These are phyloP conservation scores for Lepidopterella palustris DNA, from an alignment of 495 filamentous ascomycete genomes.

Conservation along the genomic window DNA sequence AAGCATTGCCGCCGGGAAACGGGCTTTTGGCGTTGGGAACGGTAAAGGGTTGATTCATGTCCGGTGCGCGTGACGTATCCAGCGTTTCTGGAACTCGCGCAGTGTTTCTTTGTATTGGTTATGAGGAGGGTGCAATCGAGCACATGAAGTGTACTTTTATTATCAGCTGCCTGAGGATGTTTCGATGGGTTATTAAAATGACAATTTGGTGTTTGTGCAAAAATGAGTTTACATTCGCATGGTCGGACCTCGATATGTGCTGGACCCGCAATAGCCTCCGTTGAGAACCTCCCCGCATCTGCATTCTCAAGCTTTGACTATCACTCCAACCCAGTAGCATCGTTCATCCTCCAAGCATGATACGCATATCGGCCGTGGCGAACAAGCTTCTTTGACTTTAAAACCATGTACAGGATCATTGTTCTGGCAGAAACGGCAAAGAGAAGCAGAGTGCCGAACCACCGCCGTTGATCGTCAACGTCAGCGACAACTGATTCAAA, in stretches of 20 bases:
- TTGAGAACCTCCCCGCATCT: background rate
- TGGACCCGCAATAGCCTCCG: background rate
- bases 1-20: background rate
- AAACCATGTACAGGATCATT: constrained; percentile 17
- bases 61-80: background rate
- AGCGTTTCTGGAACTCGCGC: background rate
- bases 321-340: background rate
- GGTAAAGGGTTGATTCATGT: background rate
- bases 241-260: too few relatives aligned
- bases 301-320: background rate
- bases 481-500: background rate
- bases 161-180: background rate
- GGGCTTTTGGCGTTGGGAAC: background rate
- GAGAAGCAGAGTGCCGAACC: constrained; percentile 9
- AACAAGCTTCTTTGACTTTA: background rate
- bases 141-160: background rate
- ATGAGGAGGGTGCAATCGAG: background rate
- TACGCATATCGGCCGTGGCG: background rate
- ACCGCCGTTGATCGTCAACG: constrained; percentile 8
- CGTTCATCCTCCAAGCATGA: background rate
- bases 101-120: background rate
- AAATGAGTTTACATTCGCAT: too few relatives aligned
- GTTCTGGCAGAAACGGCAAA: constrained; percentile 18
- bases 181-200: too few relatives aligned
- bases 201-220: too few relatives aligned